Conservation (phyloP, 805 yeast genomes). For the Saccharomycopsis vini region DNA sequence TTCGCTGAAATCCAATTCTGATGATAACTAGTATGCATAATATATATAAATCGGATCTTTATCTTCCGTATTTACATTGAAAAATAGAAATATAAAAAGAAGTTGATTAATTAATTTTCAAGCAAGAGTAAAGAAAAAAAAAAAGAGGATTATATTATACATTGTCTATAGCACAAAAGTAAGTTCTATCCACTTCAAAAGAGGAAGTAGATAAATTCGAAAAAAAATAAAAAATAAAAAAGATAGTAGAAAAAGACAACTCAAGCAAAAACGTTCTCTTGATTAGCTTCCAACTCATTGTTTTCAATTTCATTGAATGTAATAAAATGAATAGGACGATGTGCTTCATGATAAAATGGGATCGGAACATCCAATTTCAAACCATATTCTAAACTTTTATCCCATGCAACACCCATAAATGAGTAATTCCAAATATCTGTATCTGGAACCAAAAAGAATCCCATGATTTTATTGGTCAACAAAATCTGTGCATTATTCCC, state of each 20-base stretch:
- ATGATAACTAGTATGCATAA: too few relatives aligned
- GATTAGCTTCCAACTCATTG: conserved; percentile 52
- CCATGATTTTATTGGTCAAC: conserved; percentile 65
- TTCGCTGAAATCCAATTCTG: too few relatives aligned
- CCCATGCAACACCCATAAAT: conserved; percentile 81
- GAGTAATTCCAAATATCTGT: conserved; percentile 85
- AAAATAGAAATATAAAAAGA: too few relatives aligned
- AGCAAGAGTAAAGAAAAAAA: too few relatives aligned
- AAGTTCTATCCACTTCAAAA: too few relatives aligned
- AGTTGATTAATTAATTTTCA: too few relatives aligned
- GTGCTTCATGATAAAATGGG: conserved; percentile 75
- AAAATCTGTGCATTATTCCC: conserved; percentile 59
- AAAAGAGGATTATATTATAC: too few relatives aligned
- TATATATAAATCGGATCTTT: too few relatives aligned
- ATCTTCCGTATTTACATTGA: too few relatives aligned
- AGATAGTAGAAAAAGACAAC: not conserved
- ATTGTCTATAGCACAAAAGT: too few relatives aligned
- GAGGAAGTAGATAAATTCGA: too few relatives aligned
- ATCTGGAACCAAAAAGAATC: conserved; percentile 80
- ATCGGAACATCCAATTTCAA: conserved; percentile 73
- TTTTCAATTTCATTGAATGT: conserved; percentile 62
- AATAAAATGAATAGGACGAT: conserved; percentile 81
- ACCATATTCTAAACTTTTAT: conserved; percentile 45
- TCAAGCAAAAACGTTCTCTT: conserved; percentile 53
- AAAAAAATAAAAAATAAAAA: not conserved